phyloP scores from a whole-genome alignment of 1,284 basidiomycete species.

The Laetiporus sulphureus region DNA sequence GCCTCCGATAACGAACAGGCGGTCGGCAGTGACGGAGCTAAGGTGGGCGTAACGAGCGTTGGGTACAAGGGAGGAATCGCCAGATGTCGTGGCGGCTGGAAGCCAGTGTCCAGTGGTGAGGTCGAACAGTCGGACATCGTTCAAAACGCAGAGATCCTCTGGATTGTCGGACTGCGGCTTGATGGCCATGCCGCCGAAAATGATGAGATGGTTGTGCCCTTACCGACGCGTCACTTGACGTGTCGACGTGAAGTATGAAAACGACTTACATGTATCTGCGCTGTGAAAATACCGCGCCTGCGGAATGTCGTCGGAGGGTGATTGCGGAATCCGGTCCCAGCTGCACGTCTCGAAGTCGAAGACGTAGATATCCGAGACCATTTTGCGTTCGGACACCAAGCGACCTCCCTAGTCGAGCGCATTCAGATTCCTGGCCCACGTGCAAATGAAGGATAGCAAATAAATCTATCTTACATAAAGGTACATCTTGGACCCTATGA shows the following conservation, averaged over 20 bases:
- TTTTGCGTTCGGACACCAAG: conserved; percentile 76
- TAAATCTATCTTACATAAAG: conserved; percentile 58
- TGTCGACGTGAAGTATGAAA: too few relatives aligned
- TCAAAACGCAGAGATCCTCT: conserved; percentile 75
- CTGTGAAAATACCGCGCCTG: conserved; percentile 87
- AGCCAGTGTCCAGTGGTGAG: conserved; percentile 68
- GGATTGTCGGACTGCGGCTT: conserved; percentile 56
- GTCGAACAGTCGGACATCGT: conserved; percentile 84
- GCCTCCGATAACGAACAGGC: conserved; percentile 90
- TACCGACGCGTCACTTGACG: conserved; percentile 15
- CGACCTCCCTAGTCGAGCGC: conserved; percentile 62
- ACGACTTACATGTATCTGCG: conserved; percentile 75
- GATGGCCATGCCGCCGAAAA: conserved; percentile 92
- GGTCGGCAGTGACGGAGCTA: conserved; percentile 74
- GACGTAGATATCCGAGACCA: conserved; percentile 84
- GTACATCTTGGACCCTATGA: conserved; percentile 79
- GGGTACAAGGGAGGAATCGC: conserved; percentile 27
- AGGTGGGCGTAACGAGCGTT: conserved; percentile 88
- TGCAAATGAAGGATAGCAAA: neutral
- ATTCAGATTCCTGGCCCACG: conserved; percentile 10
- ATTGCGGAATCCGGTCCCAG: conserved; percentile 70
- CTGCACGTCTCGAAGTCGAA: conserved; percentile 75
- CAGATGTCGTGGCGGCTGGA: conserved; percentile 32
- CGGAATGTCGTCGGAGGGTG: conserved; percentile 61
- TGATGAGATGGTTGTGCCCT: conserved; percentile 85